Evolutionary conservation across 2,329 filamentous ascomycete genomes (phyloP), one percentile per base, ranked within the genome.

Genomic region (Exophiala viscosa): DNA sequence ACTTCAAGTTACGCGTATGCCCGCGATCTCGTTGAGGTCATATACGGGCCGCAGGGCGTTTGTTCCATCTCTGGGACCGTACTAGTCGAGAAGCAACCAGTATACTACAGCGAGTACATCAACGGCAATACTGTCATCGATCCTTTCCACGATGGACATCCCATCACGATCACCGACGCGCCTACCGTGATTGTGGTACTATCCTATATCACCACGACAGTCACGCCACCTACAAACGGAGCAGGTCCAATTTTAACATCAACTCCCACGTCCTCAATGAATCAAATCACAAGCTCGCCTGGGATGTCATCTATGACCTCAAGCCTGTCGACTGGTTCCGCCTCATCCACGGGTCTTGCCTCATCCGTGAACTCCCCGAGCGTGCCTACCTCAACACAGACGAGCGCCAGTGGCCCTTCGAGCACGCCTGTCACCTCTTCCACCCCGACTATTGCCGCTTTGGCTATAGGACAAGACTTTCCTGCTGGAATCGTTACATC

Each of bases 41-140:
- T 36, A 11, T 32, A 39, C 14, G 49, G 41, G 33, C 49, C 43
- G 1, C 32, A 31, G 10, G 49, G 33, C 5, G 33, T 31, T 32
- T 52, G 42, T 15, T 28, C 49, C 13, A n/a, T 23, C 18, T 40
- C 40, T 10, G n/a, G 13, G 31, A 52, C 44, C 13, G 28, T 39
- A n/a, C 35, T 34, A 11, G 34, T 39, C 13, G 42, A 38, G 20
- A 20, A 42, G 9, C 50, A 48, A 18, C 50, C 50, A 9, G 36
- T 48, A 7, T 52, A 41, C 15, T 52, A 40, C 50, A 48, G 44
- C 18, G 23, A 18, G 5, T 34, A 31, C 35, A 1, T 52, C 31
- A 23, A 1, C 9, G 17, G 13, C 7, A 48, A 40, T 20, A 52
- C 50, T 8, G 20, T 18, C 34, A 18, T 42, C 17, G 34, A 48